Evolutionary conservation across 1,139 yeast genomes (phyloP).

Genomic region (Debaryomyces singareniensis): DNA sequence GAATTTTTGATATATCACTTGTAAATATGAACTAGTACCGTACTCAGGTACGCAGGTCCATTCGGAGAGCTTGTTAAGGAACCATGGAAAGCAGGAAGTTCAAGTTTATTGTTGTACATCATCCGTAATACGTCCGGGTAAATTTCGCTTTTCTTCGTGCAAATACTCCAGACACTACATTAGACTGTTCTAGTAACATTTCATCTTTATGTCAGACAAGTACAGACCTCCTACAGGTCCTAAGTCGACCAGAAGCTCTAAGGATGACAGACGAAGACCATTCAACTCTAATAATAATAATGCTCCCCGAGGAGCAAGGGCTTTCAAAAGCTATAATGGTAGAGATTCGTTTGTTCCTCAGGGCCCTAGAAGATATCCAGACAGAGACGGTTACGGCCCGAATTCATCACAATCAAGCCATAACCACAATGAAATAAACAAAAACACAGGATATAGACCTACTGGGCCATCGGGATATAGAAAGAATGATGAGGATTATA

Average conservation of each 20-base stretch:
- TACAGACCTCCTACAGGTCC: conserved; percentile 37
- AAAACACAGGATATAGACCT: conserved; percentile 6
- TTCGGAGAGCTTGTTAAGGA: too few relatives aligned
- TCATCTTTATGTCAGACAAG: conserved; percentile 42
- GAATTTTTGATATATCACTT: too few relatives aligned
- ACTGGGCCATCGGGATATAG: conserved; percentile 9
- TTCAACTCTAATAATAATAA: conserved; percentile 2
- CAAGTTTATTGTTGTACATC: too few relatives aligned
- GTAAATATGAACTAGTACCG: too few relatives aligned
- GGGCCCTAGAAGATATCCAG: conserved; percentile 11
- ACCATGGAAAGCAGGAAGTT: too few relatives aligned
- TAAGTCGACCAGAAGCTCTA: conserved; percentile 18
- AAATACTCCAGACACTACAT: too few relatives aligned
- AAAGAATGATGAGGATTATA: conserved; percentile 4
- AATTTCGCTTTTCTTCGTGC: too few relatives aligned
- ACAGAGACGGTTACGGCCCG: conserved; percentile 9
- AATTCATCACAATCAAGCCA: background rate
- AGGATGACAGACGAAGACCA: conserved; percentile 6
- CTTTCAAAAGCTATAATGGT: conserved; percentile 6
- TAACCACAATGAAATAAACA: too few relatives aligned
- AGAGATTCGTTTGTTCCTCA: conserved; percentile 8
- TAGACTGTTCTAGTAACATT: too few relatives aligned
- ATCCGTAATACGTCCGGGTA: too few relatives aligned
- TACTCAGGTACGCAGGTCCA: too few relatives aligned
- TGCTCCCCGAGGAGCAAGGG: conserved; percentile 2